Evolutionary conservation across 129 eudicot species (phyloP).

Genomic region (Pittosporum tobira): DNA sequence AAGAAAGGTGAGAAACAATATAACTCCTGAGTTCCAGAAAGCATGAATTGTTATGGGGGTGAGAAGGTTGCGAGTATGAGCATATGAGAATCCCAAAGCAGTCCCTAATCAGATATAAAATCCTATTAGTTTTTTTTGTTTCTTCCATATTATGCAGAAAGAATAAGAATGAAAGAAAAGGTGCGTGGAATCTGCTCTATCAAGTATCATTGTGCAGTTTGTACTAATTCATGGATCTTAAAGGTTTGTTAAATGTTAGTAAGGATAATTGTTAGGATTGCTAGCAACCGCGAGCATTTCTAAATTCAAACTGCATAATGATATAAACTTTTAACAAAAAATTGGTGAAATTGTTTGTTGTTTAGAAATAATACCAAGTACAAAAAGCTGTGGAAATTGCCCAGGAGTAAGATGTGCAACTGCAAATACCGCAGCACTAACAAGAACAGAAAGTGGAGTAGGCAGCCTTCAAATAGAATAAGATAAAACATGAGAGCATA

Average conservation of each 20-base stretch:
- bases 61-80: slow-evolving; percentile 94
- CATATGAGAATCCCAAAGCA: slow-evolving; percentile 89
- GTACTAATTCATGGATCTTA: no score
- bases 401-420: slow-evolving; percentile 98
- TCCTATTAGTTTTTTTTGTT: neutral
- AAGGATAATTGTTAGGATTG: neutral
- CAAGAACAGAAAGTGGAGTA: slow-evolving; percentile 65
- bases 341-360: neutral
- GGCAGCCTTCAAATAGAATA: slow-evolving; percentile 65
- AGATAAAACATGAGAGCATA: slow-evolving; percentile 5
- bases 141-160: neutral
- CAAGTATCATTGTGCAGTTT: no score
- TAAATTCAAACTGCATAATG: no score
- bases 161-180: neutral
- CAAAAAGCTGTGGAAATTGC: slow-evolving; percentile 88
- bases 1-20: slow-evolving; percentile 78
- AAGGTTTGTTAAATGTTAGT: neutral
- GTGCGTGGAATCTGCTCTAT: no score
- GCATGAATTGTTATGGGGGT: slow-evolving; percentile 91
- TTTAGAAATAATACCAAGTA: slow-evolving; percentile 53
- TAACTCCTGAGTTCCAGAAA: slow-evolving; percentile 90
- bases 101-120: slow-evolving; percentile 37
- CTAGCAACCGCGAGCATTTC: neutral
- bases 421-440: slow-evolving; percentile 95
- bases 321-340: no score